Evolutionary conservation across 192 early-diverging fungal species (phyloP), one percentile per base, ranked within the genome.

Genomic region (Pecoramyces ruminantium): DNA sequence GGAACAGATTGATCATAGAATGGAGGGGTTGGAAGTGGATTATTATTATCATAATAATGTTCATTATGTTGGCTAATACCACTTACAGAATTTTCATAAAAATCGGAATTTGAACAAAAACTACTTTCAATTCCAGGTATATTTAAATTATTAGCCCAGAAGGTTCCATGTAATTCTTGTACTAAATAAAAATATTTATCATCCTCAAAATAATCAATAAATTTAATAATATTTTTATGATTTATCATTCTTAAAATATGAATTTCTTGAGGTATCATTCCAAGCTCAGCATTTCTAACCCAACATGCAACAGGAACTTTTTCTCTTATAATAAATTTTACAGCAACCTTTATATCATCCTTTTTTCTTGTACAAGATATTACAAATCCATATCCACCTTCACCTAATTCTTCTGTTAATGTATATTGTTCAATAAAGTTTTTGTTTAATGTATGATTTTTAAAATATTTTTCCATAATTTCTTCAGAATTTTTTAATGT

Each of bases 351-450:
- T 12, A 82, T 79, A 15, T 81, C 82, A 81, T 90, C 90, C 2
- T 79, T 38, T 18, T 83, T 83, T 78, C 88, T 87, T 2, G 85
- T 83, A 15, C 90, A 91, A 4, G 88, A 86, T 11, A 90, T 83
- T 5, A 92, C 93, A 86, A 92, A 92, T 12, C 92, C 93, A 84
- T 91, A 92, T 21, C 91, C 93, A n/a, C 93, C 93, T 77, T 85
- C 87, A 28, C 92, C 92, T 29, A 92, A 87, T 80, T 92, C 90
- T 39, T 90, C 83, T 3, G 85, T 85, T 15, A 89, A 80, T 0
- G 83, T 84, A 77, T 88, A 89, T 78, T 85, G 42, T 13, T 25
- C 18, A 17, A 51, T 0, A 51, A 51, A 51, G 2, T 51, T 18
- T 51, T 51, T 51, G 2, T 51, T 1, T 8, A 51, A 51, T 51